A percentile compares a stretch with the other conserved stretches of the same genome.
Conservation (phyloP, 352 stramenopile genomes). For the Pythium aquatile region DNA sequence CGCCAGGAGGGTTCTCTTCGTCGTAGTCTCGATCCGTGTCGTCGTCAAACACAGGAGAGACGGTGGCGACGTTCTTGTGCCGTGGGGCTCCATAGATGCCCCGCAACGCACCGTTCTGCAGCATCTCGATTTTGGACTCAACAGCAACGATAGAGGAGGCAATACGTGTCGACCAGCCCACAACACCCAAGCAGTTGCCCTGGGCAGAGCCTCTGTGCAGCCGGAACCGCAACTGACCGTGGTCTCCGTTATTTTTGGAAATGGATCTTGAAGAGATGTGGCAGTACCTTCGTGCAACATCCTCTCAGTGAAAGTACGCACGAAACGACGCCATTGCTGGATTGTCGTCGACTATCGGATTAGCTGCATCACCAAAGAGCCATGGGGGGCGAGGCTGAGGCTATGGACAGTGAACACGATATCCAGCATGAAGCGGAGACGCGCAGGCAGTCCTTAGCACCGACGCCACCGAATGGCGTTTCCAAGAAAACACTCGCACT, state of each 20-base stretch:
- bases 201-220: not conserved
- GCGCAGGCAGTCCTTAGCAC: not conserved
- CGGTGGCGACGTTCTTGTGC: constrained; percentile 47
- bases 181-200: not conserved
- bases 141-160: not conserved
- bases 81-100: constrained; percentile 43
- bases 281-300: constrained; percentile 5
- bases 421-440: not conserved
- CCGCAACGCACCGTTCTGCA: constrained; percentile 41
- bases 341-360: not conserved
- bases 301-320: not conserved
- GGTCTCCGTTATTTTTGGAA: constrained; percentile 5
- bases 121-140: constrained; percentile 6
- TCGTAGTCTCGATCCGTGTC: constrained; percentile 28
- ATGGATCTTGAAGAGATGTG: not conserved
- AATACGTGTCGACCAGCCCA: not conserved
- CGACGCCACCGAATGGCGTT: constrained; percentile 7
- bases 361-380: too few relatives aligned
- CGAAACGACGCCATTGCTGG: constrained; percentile 1
- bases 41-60: constrained; percentile 49
- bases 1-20: constrained; percentile 25
- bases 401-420: not conserved
- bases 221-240: not conserved
- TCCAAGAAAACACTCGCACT: constrained; percentile 26
- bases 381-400: constrained; percentile 4